Conservation (phyloP, 208 protist species). For the Leishmania guyanensis region DNA sequence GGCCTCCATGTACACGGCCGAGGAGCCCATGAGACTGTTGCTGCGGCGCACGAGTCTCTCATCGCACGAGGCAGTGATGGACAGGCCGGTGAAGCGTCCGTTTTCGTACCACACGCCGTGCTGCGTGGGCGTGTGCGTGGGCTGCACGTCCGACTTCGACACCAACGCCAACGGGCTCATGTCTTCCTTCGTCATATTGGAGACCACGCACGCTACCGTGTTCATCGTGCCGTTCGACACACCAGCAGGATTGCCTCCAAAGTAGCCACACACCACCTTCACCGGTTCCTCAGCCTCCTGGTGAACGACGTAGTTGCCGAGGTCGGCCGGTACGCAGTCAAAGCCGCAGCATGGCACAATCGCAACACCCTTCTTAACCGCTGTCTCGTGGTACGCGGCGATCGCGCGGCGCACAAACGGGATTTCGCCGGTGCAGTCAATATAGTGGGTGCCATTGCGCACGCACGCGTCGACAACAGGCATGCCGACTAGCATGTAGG, state of each 20-base stretch:
- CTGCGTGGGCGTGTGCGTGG: conserved; percentile 33
- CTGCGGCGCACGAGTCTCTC: conserved; percentile 83
- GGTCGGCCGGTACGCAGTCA: conserved; percentile 85
- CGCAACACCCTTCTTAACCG: conserved; percentile 53
- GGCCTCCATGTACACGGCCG: conserved; percentile 63
- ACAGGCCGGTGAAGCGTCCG: conserved; percentile 54
- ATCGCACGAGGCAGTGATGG: conserved; percentile 67
- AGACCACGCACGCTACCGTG: conserved; percentile 41
- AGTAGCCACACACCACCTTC: conserved; percentile 51
- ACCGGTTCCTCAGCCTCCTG: conserved; percentile 48
- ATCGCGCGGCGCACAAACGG: conserved; percentile 74
- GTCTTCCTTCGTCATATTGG: conserved; percentile 37
- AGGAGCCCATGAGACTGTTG: conserved; percentile 66
- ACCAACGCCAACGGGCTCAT: conserved; percentile 47
- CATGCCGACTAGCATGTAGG: conserved; percentile 83
- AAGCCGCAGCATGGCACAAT: conserved; percentile 89
- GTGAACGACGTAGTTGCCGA: conserved; percentile 84
- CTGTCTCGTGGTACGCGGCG: conserved; percentile 69
- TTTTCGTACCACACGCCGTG: conserved; percentile 69
- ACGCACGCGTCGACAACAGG: conserved; percentile 89
- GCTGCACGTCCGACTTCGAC: conserved; percentile 38
- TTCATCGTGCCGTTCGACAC: conserved; percentile 73
- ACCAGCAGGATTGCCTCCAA: conserved; percentile 32
- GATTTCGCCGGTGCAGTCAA: conserved; percentile 93
- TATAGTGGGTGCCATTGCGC: conserved; percentile 78